Base-by-base conservation (phyloP, 768 basidiomycete species). In the Pisolithus orientalis region DNA sequence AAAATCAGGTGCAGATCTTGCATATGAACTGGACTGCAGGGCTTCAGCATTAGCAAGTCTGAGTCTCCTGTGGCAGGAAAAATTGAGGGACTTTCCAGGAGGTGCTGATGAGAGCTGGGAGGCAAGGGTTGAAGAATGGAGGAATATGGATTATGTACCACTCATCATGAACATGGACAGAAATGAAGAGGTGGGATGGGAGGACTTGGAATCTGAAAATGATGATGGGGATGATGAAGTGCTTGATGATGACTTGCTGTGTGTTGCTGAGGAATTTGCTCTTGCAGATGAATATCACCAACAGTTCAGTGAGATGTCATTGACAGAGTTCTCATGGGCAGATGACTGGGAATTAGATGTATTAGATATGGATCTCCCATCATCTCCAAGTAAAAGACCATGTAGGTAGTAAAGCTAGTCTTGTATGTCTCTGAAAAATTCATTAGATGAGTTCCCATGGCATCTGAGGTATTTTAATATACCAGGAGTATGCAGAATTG, bases 201-300 rank as follows among this genome's bases (percentile, higher is more conserved):
- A 25, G 25, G 21, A 34, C 32, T 34, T 24, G 25, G 24, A 42
- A n/a, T 25, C 28, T 32, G 52, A 31, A 37, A 29, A 43, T 44
- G 49, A 37, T 44, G 49, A 37, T 16, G 17, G n/a, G 14, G 37
- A 31, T 0, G 29, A 8, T 29, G 17, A 24, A 17, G 3, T 25
- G 11, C 21, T 43, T 8, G 53, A 54, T 25, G 34, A 50, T 44
- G 53, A 54, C 27, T 29, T 54, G 16, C 17, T 54, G 25, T 49
- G 44, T 29, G 49, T 38, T 21, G 49, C 50, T n/a, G 53, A 54
- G 25, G 53, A 54, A 11, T 51, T 54, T 50, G 49, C 53, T 27
- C 17, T 54, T 21, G 44, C 13, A 14, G 53, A 54, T 29, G 34
- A 54, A 37, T 54, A 54, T 28, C 37, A 39, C 16, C 34, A 38